phyloP scores from a whole-genome alignment of 805 yeast species.

The Candida pini region DNA sequence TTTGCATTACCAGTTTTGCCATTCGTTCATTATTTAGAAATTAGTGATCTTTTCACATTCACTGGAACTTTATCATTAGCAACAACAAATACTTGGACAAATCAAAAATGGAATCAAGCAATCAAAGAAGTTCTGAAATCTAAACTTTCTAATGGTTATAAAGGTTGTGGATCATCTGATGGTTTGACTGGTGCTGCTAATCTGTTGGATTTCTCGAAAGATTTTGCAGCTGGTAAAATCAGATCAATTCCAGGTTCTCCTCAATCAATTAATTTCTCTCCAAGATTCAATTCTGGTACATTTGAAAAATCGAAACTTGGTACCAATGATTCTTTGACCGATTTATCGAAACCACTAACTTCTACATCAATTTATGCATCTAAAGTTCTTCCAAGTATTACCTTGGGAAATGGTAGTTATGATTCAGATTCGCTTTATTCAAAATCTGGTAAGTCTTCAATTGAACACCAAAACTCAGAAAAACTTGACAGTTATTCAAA shows the following conservation, averaged over 20 bases:
- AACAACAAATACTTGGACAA: constrained; percentile 42
- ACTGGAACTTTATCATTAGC: constrained; percentile 27
- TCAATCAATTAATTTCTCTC: constrained; percentile 31
- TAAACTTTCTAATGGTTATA: constrained; percentile 56
- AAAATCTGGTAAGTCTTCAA: neutral
- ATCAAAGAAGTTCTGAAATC: constrained; percentile 50
- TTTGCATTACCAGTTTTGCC: constrained; percentile 85
- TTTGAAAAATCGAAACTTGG: constrained; percentile 8
- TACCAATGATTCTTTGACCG: too few relatives aligned
- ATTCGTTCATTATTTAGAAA: constrained; percentile 62
- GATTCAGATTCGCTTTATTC: constrained; percentile 2
- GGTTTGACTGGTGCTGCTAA: constrained; percentile 55
- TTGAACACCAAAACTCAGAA: neutral
- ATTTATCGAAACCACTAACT: too few relatives aligned
- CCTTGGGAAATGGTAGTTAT: neutral
- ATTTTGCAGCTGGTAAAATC: constrained; percentile 20
- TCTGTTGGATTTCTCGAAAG: constrained; percentile 18
- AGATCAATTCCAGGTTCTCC: constrained; percentile 28
- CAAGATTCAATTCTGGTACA: constrained; percentile 23
- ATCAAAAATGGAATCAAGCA: constrained; percentile 52
- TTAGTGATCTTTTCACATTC: constrained; percentile 50
- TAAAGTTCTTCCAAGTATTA: neutral
- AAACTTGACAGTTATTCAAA: neutral
- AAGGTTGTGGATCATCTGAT: constrained; percentile 69
- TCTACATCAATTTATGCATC: neutral